Evolutionary conservation across 371 early-diverging fungal genomes (phyloP).

Genomic region (Zychaea mexicana): DNA sequence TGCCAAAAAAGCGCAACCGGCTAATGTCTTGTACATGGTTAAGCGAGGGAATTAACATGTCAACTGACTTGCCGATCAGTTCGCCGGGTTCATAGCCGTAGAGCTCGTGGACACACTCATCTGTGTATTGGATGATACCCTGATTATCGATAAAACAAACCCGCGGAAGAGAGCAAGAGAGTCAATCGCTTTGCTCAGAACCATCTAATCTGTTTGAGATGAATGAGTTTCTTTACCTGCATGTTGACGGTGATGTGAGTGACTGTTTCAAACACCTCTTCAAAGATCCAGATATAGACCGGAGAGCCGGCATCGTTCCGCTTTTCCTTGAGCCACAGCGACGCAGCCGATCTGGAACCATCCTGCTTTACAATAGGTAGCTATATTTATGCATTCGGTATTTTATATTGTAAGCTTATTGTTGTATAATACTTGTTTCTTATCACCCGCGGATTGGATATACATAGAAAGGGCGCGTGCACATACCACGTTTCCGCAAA

Average conservation of each 20-base stretch:
- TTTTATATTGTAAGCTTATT: not conserved
- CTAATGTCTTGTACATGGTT: constrained; percentile 36
- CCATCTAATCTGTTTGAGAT: not conserved
- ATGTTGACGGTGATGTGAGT: constrained; percentile 35
- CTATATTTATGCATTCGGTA: constrained; percentile 26
- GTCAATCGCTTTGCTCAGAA: not conserved
- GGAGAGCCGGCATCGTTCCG: constrained; percentile 50
- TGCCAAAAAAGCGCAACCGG: constrained; percentile 62
- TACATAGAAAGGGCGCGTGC: not conserved
- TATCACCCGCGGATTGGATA: not conserved
- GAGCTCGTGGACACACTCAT: constrained; percentile 54
- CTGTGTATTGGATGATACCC: constrained; percentile 56
- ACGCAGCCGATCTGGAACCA: constrained; percentile 62
- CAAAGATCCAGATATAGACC: constrained; percentile 75
- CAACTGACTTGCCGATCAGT: constrained; percentile 45
- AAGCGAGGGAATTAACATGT: constrained; percentile 46
- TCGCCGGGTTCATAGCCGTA: constrained; percentile 57
- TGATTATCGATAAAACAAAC: constrained; percentile 11
- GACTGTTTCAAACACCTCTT: constrained; percentile 65
- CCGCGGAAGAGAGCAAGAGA: not conserved
- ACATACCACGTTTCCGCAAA: constrained; percentile 71
- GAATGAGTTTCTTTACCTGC: constrained; percentile 21
- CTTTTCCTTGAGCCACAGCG: constrained; percentile 71
- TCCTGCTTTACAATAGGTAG: constrained; percentile 65
- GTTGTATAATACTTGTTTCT: no score